Evolutionary conservation across 1,284 basidiomycete genomes (phyloP).

Genomic region (Cutaneotrichosporon dermatis): DNA sequence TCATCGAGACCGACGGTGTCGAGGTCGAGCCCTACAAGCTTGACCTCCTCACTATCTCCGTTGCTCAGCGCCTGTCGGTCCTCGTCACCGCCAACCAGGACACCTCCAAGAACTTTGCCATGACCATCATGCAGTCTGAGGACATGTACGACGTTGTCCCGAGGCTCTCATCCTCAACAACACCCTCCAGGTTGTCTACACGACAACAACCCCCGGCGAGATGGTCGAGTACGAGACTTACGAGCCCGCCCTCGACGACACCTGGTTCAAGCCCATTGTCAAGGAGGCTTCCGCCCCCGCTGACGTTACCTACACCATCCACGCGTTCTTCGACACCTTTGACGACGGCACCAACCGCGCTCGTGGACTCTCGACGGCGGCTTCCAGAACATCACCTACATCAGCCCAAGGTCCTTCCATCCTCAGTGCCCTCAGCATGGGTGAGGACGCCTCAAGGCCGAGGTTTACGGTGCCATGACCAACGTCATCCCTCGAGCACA

Average conservation of each 20-base stretch:
- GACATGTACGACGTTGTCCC: slow-evolving; percentile 73
- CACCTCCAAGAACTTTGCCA: slow-evolving; percentile 56
- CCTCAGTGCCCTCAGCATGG: slow-evolving; percentile 70
- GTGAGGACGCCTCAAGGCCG: slow-evolving; percentile 60
- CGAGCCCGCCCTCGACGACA: slow-evolving; percentile 48
- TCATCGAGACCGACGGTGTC: slow-evolving; percentile 85
- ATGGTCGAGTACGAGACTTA: slow-evolving; percentile 11
- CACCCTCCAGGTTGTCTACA: slow-evolving; percentile 69
- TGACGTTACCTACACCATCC: slow-evolving; percentile 44
- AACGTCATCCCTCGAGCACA: slow-evolving; percentile 66
- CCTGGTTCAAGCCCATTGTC: slow-evolving; percentile 46
- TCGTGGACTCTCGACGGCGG: slow-evolving; percentile 45
- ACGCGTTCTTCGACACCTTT: slow-evolving; percentile 52
- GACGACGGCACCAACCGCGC: slow-evolving; percentile 50
- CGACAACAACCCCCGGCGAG: slow-evolving; percentile 30
- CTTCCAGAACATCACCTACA: slow-evolving; percentile 44
- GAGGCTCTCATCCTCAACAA: slow-evolving; percentile 64
- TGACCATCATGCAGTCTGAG: slow-evolving; percentile 70
- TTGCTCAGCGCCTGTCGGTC: slow-evolving; percentile 80
- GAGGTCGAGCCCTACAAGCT: slow-evolving; percentile 69
- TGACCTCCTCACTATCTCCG: slow-evolving; percentile 78
- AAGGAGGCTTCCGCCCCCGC: slow-evolving; percentile 38
- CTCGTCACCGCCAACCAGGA: slow-evolving; percentile 86
- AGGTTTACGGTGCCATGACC: slow-evolving; percentile 70
- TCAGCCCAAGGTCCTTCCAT: slow-evolving; percentile 59